These are phyloP conservation scores for Apiospora arundinis DNA, from an alignment of 2,329 filamentous ascomycete species.

Conservation along the genomic window DNA sequence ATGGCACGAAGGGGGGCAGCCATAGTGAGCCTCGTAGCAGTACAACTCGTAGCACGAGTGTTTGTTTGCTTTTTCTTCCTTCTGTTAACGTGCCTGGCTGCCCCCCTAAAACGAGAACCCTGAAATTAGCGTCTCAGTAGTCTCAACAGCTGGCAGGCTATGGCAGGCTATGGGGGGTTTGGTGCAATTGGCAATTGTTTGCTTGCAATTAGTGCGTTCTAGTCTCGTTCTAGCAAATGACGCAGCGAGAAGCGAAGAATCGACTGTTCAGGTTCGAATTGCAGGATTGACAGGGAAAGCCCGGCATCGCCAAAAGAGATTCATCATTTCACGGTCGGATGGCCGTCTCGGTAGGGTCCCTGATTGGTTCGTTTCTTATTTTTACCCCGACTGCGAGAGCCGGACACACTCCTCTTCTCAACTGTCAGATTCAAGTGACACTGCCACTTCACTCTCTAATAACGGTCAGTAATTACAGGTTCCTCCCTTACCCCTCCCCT, in stretches of 20 bases:
- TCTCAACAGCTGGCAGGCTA: not conserved
- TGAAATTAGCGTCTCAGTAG: not conserved
- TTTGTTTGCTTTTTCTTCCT: not conserved
- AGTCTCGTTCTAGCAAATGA: not conserved
- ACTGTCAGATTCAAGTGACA: no score
- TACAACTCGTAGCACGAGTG: no score
- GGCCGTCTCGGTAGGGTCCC: not conserved
- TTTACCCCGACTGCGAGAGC: not conserved
- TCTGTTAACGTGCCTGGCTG: no score
- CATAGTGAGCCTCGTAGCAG: no score
- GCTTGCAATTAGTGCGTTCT: not conserved
- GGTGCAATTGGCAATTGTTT: not conserved
- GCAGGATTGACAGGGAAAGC: no score
- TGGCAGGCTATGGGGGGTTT: not conserved
- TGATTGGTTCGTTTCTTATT: not conserved
- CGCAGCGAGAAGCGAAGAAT: not conserved
- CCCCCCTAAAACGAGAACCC: conserved; percentile 1
- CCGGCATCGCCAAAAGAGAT: no score
- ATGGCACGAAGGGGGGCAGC: not conserved
- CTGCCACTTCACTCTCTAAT: not conserved
- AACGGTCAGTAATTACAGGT: not conserved
- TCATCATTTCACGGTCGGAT: not conserved
- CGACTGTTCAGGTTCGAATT: no score
- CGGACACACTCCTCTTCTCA: not conserved
- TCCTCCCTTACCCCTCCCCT: no score